These are phyloP conservation scores for Colletotrichum musicola DNA, from an alignment of 2,329 filamentous ascomycete species.

Conservation along the genomic window DNA sequence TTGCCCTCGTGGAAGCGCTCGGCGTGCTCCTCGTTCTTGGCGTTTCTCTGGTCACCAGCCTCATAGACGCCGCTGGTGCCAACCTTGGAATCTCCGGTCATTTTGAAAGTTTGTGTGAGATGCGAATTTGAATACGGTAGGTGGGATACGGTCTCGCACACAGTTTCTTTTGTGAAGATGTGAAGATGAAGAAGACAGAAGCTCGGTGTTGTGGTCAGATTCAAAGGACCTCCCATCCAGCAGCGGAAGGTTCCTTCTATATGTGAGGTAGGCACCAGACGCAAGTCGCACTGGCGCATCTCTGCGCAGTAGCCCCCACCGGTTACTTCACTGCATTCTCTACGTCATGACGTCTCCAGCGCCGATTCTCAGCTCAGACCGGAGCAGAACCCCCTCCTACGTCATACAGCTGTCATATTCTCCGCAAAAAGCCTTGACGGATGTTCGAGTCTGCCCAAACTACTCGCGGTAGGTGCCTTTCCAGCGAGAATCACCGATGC, in stretches of 20 bases:
- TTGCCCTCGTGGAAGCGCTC: constrained; percentile 80
- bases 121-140: neutral
- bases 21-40: constrained; percentile 63
- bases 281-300: neutral
- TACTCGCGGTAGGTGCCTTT: constrained; percentile 8
- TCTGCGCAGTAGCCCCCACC: constrained; percentile 15
- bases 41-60: constrained; percentile 80
- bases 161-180: neutral
- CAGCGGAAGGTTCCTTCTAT: neutral
- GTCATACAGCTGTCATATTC: constrained; percentile 30
- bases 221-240: too few species aligned
- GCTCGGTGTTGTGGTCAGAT: neutral
- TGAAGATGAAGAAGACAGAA: neutral
- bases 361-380: constrained; percentile 35
- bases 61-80: constrained; percentile 77
- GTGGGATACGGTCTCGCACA: neutral
- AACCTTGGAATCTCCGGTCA: constrained; percentile 70
- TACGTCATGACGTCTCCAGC: constrained; percentile 37
- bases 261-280: neutral
- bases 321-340: constrained; percentile 17
- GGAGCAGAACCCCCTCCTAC: constrained; percentile 29
- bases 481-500: constrained; percentile 21
- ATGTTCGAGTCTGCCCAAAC: constrained; percentile 9
- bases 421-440: constrained; percentile 33
- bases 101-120: constrained; percentile 40